Base-by-base conservation (phyloP, 225 moss, liverwort and hornwort genomes). In the Sphagnum tenellum region DNA sequence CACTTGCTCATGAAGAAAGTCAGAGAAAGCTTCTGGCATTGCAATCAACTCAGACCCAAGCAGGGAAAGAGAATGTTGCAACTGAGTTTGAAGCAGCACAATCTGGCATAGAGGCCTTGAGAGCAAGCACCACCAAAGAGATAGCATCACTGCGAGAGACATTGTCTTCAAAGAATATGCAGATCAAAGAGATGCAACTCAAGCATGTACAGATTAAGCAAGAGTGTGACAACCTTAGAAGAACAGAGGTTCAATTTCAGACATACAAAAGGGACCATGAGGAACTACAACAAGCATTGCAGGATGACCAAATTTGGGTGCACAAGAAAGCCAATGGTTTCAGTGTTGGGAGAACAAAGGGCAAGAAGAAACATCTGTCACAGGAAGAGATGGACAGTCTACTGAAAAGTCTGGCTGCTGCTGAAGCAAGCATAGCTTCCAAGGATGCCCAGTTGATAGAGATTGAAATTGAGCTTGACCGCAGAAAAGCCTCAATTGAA, bases 1-100 rank as follows among this genome's bases (percentile, higher is more conserved):
- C 86, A 2, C 79, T 90, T 58, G 82, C 77, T 52, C 84, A 86
- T 12, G 93, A 90, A 73, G 86, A 88, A 71, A 88, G 83, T 65
- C 83, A 86, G 48, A 73, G 88, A 47, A 94, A 88, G 73, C 80
- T 81, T 9, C 51, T 94, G 29, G 88, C 88, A 63, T 72, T 88
- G 69, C 77, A 90, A 72, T 75, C 79, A 52, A 66, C 77, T 46
- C 82, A 84, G 73, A 76, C 80, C 13, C 76, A 82, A 69, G 76
- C 73, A 66, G 84, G 86, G 4, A 67, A 78, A 64, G 86, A 88
- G 69, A 81, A 71, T 52, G 84, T 82, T 48, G 82, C 88, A 47
- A 74, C 71, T 8, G 86, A 89, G 46, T 82, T 60, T 46, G 59
- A 80, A 45, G 80, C 77, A 56, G 80, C 74, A 13, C 83, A 86